A percentile compares a stretch with the other conserved stretches of the same genome.
Evolutionary conservation across 495 filamentous ascomycete genomes (phyloP).

Genomic region (Penicillium chermesinum): DNA sequence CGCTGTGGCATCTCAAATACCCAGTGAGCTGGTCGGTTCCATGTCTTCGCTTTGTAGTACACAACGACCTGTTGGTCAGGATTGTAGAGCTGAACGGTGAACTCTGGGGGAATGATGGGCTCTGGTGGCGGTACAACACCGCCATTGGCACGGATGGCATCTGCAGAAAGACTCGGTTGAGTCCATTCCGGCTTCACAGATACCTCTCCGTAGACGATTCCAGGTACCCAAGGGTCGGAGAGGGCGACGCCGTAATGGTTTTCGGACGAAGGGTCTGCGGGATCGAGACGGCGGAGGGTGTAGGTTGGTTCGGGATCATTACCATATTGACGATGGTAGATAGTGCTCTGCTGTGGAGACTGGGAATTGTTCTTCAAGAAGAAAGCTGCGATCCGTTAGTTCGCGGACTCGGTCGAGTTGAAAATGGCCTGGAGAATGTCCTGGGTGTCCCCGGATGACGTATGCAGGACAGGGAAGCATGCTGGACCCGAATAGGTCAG

Average conservation of each 20-base stretch:
- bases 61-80: conserved; percentile 79
- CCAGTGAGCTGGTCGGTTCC: conserved; percentile 75
- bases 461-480: background rate
- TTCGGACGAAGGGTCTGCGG: conserved; percentile 57
- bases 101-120: conserved; percentile 70
- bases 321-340: conserved; percentile 76
- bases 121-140: conserved; percentile 65
- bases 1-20: conserved; percentile 89
- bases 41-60: conserved; percentile 64
- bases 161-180: conserved; percentile 71
- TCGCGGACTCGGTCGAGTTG: conserved; percentile 26
- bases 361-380: conserved; percentile 50
- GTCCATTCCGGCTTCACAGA: conserved; percentile 79
- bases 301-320: conserved; percentile 77
- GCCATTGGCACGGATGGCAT: conserved; percentile 70
- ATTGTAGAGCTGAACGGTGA: conserved; percentile 86
- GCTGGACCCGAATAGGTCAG: background rate
- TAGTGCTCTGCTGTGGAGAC: conserved; percentile 50
- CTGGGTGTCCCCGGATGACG: no score
- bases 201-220: conserved; percentile 82
- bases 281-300: conserved; percentile 67
- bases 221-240: conserved; percentile 73
- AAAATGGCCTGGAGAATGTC: conserved; percentile 28
- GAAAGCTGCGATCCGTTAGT: conserved; percentile 51
- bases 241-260: conserved; percentile 86